Evolutionary conservation across 2,329 filamentous ascomycete genomes (phyloP), one percentile per base, ranked within the genome.

Genomic region (Ophiostoma novo-ulmi): DNA sequence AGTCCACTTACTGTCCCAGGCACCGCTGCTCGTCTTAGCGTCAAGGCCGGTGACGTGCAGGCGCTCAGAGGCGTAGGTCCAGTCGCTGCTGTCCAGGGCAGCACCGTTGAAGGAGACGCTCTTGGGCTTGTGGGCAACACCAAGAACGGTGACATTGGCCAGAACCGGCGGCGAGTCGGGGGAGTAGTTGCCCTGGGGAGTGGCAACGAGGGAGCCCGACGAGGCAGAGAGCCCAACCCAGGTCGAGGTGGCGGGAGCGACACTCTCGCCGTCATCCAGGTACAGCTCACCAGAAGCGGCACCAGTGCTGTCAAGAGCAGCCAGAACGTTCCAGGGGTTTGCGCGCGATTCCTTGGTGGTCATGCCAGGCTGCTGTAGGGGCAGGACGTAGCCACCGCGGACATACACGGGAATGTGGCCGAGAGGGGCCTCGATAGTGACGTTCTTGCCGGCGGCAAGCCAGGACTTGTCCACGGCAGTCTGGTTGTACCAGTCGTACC

Each of bases 401-500:
- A 94, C 77, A 75, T 85, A 91, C 1, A 94, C 85, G 0, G 90
- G 90, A 55, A 94, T 93, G 75, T 93, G 80, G 82, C 91, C 71
- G 83, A 91, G 77, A 82, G 79, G 80, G 3, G 81, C 81, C 5
- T 77, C 77, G 22, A 82, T 78, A 0, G 80, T 82, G 8, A 82
- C 78, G 52, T 82, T 82, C 73, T 80, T 75, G 2, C 79, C 81
- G 1, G 76, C 69, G 2, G 72, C 38, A 58, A 69, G 66, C 71
- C 39, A 67, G 0, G 80, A 77, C 5, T 75, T 77, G 0, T 74
- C 73, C 11, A 92, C 81, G 0, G 82, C 82, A 0, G 82, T 83
- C 68, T 88, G 85, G n/a, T 85, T 90, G 78, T 93, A 93, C 90
- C 90, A 94, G 77, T 94, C 91, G 75, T 93, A 94, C 88, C 90